Percentiles rank a stretch among this genome's conserved stretches.
These are phyloP conservation scores for Furcasterigmium sp. DNA, from an alignment of 2,329 filamentous ascomycete species.

Conservation along the genomic window DNA sequence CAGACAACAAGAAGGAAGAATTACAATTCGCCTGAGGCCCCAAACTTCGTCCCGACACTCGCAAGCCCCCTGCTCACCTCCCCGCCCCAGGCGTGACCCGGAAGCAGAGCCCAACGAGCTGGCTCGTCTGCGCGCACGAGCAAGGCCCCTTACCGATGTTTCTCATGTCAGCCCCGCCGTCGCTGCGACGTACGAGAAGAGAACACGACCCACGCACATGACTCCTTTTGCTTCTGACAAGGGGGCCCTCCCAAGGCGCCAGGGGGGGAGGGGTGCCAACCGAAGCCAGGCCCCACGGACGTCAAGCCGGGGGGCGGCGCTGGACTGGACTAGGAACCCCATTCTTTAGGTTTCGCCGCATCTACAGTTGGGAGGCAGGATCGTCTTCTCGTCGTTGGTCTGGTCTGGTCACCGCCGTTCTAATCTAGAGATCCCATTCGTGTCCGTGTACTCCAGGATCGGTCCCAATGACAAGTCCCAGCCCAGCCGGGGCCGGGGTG, in stretches of 20 bases:
- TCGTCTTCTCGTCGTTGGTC: constrained; percentile 14
- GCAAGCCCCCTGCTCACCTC: too few species aligned
- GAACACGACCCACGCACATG: not conserved
- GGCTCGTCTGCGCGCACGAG: not conserved
- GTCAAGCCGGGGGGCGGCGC: constrained; percentile 11
- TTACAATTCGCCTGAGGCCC: too few species aligned
- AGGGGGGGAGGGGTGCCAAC: constrained; percentile 2
- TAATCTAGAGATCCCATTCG: constrained; percentile 14
- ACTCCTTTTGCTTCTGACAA: constrained; percentile 3
- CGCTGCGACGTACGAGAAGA: not conserved
- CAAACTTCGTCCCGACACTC: too few species aligned
- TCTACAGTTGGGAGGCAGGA: constrained; percentile 10
- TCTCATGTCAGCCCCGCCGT: not conserved
- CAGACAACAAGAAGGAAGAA: too few species aligned
- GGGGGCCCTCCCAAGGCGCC: not conserved
- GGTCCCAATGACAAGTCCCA: constrained; percentile 13
- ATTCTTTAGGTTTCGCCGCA: constrained; percentile 10
- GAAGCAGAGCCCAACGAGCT: too few species aligned
- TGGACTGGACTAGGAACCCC: constrained; percentile 12
- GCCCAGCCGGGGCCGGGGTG: constrained; percentile 13
- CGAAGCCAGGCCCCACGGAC: constrained; percentile 11
- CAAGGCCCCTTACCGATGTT: not conserved
- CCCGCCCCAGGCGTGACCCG: too few species aligned
- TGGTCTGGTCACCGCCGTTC: constrained; percentile 16
- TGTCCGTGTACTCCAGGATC: constrained; percentile 9